Percentiles rank a stretch among this genome's conserved stretches.
phyloP scores from a whole-genome alignment of 2,329 filamentous ascomycete species.

The Penicillium palitans region DNA sequence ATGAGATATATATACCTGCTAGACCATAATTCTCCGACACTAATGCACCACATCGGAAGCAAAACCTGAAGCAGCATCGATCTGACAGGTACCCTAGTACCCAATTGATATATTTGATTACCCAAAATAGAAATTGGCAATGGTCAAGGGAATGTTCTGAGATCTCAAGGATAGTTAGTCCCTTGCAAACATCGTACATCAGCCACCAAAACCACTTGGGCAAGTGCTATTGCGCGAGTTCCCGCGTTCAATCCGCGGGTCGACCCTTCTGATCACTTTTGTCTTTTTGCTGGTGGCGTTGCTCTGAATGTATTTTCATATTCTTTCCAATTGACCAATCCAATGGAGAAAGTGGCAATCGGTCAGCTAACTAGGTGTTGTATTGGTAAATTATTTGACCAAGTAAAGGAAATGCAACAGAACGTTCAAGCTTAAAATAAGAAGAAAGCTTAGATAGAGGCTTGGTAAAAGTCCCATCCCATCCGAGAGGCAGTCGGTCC shows the following conservation, averaged over 20 bases:
- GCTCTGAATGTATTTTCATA: background rate
- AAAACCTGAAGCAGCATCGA: background rate
- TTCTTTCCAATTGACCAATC: background rate
- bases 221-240: too few relatives aligned
- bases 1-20: constrained; percentile 4
- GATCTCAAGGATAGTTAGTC: background rate
- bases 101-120: background rate
- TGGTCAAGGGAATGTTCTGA: background rate
- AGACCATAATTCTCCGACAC: background rate
- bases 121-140: background rate
- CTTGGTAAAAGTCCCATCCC: background rate
- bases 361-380: background rate
- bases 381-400: background rate
- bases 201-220: background rate
- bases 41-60: background rate
- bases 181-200: background rate
- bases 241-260: too few relatives aligned
- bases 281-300: background rate
- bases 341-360: background rate
- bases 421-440: background rate
- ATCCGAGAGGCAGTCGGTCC: background rate
- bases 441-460: background rate
- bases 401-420: background rate
- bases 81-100: background rate
- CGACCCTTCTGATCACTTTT: constrained; percentile 8